A percentile compares a stretch with the other conserved stretches of the same genome.
Conservation (phyloP, 176 grass and related monocot species). For the Triticum aestivum region DNA sequence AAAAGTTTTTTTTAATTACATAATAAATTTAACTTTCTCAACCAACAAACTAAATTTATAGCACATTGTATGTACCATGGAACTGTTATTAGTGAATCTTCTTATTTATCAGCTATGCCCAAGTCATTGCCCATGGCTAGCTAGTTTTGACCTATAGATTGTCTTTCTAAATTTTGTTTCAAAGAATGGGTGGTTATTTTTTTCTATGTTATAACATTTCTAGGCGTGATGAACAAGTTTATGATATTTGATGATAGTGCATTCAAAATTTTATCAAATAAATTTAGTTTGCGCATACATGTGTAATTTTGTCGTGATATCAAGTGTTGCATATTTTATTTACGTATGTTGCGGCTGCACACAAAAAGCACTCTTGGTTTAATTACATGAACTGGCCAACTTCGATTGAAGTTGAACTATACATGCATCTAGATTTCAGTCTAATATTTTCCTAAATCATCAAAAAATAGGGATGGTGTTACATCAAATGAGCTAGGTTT, state of each 20-base stretch:
- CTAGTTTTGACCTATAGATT: constrained; percentile 5
- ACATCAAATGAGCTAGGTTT: no score
- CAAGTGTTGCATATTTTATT: background rate
- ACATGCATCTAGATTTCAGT: no score
- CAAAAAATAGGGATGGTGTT: no score
- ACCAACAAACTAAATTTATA: background rate
- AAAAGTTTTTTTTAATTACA: background rate
- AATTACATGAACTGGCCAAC: background rate
- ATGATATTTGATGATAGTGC: background rate
- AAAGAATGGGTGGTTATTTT: background rate
- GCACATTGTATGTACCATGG: background rate
- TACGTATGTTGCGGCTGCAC: background rate
- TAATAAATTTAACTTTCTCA: background rate
- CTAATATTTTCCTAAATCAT: no score
- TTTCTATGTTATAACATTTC: background rate
- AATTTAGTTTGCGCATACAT: background rate
- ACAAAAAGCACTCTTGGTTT: background rate
- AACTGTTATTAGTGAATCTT: background rate
- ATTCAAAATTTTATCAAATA: background rate
- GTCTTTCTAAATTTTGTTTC: constrained; percentile 4
- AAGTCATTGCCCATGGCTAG: background rate
- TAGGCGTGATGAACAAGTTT: background rate
- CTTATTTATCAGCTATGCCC: background rate
- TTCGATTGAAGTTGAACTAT: background rate
- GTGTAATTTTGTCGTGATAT: background rate